phyloP scores from a whole-genome alignment of 176 grass and related monocot species.

The Poa annua region DNA sequence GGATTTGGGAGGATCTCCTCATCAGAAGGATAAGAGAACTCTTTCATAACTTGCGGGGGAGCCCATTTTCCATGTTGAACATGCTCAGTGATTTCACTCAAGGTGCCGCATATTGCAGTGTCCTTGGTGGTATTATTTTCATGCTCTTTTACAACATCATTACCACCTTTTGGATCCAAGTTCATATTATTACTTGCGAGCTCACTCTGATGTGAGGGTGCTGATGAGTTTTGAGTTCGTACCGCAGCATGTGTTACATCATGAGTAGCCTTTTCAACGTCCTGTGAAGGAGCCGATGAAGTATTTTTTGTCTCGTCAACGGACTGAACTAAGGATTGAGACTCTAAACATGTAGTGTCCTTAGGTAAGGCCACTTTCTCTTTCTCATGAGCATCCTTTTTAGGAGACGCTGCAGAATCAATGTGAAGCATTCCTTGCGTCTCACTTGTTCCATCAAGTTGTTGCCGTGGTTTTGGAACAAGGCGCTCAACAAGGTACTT shows the following conservation, averaged over 20 bases:
- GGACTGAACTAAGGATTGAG: not conserved
- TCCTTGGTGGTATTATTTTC: not conserved
- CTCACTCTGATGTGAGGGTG: not conserved
- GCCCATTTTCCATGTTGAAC: not conserved
- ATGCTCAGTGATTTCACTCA: not conserved
- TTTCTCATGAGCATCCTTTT: not conserved
- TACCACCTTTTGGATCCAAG: too few species aligned
- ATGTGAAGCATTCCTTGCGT: not conserved
- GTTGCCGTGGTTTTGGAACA: not conserved
- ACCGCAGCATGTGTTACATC: too few species aligned
- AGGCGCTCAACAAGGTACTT: not conserved
- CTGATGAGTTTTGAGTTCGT: not conserved
- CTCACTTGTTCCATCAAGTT: not conserved
- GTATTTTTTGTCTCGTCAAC: not conserved
- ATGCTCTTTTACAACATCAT: not conserved
- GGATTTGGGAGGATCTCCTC: not conserved
- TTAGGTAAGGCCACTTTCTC: not conserved
- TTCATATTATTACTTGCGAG: not conserved
- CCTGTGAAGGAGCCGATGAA: not conserved
- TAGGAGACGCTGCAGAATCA: too few species aligned
- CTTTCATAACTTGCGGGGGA: not conserved
- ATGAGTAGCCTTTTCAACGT: not conserved
- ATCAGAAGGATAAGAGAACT: constrained; percentile 1
- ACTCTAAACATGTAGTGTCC: not conserved
- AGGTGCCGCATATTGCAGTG: not conserved